These are phyloP conservation scores for Lactarius hengduanensis DNA, from an alignment of 768 basidiomycete species.

Conservation along the genomic window DNA sequence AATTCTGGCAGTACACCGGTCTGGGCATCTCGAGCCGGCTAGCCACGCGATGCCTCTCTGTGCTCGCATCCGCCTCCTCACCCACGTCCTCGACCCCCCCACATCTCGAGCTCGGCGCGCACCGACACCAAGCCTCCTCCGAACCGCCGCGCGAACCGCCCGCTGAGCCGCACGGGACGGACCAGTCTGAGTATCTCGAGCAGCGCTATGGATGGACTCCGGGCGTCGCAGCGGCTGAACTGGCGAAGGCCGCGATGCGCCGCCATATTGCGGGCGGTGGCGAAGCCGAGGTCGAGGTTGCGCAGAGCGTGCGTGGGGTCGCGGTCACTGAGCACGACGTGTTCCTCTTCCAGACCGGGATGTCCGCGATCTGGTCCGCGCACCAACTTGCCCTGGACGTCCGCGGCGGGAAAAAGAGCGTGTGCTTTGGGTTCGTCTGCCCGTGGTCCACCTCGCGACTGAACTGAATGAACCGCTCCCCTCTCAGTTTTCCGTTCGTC, in stretches of 20 bases:
- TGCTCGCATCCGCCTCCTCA: slow-evolving; percentile 48
- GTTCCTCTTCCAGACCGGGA: slow-evolving; percentile 82
- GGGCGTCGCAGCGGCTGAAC: slow-evolving; percentile 62
- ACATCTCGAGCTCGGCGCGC: slow-evolving; percentile 34
- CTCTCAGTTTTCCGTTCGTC: slow-evolving; percentile 82
- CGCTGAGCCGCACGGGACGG: slow-evolving; percentile 49
- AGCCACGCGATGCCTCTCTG: slow-evolving; percentile 76
- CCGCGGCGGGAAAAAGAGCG: slow-evolving; percentile 68
- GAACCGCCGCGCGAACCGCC: slow-evolving; percentile 31
- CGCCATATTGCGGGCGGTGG: slow-evolving; percentile 71
- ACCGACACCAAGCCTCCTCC: slow-evolving; percentile 58
- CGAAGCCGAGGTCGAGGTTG: slow-evolving; percentile 36
- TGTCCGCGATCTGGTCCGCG: slow-evolving; percentile 93
- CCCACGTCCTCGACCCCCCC: slow-evolving; percentile 26
- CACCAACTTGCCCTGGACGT: slow-evolving; percentile 65
- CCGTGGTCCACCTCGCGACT: background rate
- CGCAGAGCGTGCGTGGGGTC: slow-evolving; percentile 34
- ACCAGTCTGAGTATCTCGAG: slow-evolving; percentile 78
- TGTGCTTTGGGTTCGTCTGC: slow-evolving; percentile 83
- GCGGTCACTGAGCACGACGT: slow-evolving; percentile 84
- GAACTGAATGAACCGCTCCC: background rate
- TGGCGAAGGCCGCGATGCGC: slow-evolving; percentile 87
- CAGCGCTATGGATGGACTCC: slow-evolving; percentile 94
- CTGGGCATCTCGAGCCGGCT: slow-evolving; percentile 85
- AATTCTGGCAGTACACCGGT: slow-evolving; percentile 97